Base-by-base conservation (phyloP, 768 basidiomycete species). In the Lentinula raphanica region DNA sequence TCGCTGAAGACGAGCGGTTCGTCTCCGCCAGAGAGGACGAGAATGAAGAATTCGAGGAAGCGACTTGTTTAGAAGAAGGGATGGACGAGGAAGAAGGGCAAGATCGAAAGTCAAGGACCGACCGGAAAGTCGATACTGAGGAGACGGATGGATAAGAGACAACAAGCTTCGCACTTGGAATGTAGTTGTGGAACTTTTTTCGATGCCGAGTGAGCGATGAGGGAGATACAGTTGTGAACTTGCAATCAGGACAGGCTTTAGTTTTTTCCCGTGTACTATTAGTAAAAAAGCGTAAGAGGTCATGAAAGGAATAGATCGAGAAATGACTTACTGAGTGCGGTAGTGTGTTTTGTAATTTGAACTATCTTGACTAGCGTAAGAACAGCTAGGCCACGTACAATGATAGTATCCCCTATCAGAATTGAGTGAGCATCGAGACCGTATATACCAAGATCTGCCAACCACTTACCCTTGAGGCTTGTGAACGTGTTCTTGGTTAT, bases 311-410 rank as follows among this genome's bases (percentile, higher is more conserved):
- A 9, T 23, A 36, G 11, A 25, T 11, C 2, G 28, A 46, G n/a
- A 5, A 49, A 27, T 1, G 23, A 57, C 56, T 57, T 21, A 57
- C 56, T 57, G 56, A n/a, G 27, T 49, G 1, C 44, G 32, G n/a
- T 35, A 48, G 29, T 57, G 56, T 8, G 45, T 57, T 6, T 48
- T 39, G n/a, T 49, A n/a, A 35, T 57, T 57, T 6, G 56, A 48
- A 4, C 35, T 48, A 3, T 49, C 45, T 8, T 21, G 11, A 25
- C 27, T 36, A 11, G 28, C 7, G 32, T 35, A 48, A 9, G 23
- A 4, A 25, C 56, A 57, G 19, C n/a, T 19, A 11, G 21, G 17
- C 56, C 46, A 46, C 4, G 56, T 17, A 29, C 56, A 57, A 17
- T 25, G 42, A n/a, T n/a, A 45, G 13, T 27, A 49, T 11, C 56